phyloP scores from a whole-genome alignment of 495 filamentous ascomycete genomes.

The Hyaloscypha finlandica region DNA sequence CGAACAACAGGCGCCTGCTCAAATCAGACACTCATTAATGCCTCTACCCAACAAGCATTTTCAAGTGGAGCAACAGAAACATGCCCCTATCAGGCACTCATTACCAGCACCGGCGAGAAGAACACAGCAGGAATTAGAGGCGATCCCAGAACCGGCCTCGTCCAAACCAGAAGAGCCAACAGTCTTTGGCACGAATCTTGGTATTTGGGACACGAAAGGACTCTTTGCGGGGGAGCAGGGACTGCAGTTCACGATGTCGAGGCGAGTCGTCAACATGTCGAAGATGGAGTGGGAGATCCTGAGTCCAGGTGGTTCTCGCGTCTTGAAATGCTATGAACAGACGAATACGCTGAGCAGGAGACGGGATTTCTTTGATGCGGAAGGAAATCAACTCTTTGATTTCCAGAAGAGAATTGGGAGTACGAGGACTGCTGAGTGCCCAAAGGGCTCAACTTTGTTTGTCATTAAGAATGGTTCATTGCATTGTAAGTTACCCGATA shows the following conservation, averaged over 20 bases:
- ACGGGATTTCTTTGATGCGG: slow-evolving; percentile 16
- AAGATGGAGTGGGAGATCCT: slow-evolving; percentile 22
- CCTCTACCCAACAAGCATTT: not conserved
- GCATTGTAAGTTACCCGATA: not conserved
- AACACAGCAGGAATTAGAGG: slow-evolving; percentile 4
- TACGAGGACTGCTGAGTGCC: slow-evolving; percentile 14
- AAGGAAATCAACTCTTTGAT: slow-evolving; percentile 17
- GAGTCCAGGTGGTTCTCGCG: not conserved
- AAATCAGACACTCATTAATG: not conserved
- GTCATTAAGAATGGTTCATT: slow-evolving; percentile 11
- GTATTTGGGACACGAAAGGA: slow-evolving; percentile 1
- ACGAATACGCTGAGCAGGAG: slow-evolving; percentile 18
- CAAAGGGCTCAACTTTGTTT: slow-evolving; percentile 11
- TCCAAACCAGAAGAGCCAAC: not conserved
- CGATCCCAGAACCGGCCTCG: not conserved
- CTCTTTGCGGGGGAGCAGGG: slow-evolving; percentile 15
- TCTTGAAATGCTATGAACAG: slow-evolving; percentile 11
- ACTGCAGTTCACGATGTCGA: slow-evolving; percentile 18
- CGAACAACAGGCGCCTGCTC: not conserved
- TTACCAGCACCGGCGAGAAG: not conserved
- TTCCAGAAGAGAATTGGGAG: slow-evolving; percentile 22
- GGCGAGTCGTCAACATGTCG: slow-evolving; percentile 4
- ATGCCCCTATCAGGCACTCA: not conserved
- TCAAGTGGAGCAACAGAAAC: not conserved
- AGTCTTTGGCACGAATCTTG: not conserved